phyloP scores from a whole-genome alignment of 768 basidiomycete genomes.

The Hortiboletus flavorubellus region DNA sequence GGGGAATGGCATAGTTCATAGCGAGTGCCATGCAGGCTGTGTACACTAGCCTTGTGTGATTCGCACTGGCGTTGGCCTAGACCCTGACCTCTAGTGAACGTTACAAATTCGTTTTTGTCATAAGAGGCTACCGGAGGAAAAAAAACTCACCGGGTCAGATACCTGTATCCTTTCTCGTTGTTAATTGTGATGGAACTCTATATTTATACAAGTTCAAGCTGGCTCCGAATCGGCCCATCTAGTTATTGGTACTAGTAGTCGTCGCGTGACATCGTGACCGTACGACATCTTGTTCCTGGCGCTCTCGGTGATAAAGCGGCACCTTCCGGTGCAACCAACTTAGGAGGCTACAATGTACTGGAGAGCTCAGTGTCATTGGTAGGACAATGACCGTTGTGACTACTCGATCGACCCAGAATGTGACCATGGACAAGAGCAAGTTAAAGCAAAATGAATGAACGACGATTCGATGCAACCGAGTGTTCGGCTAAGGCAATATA shows the following conservation, averaged over 20 bases:
- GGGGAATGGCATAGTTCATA: not conserved
- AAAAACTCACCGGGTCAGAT: conserved; percentile 14
- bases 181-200: conserved; percentile 32
- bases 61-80: conserved; percentile 12
- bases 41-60: conserved; percentile 5
- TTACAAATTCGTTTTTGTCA: conserved; percentile 7
- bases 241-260: too few species aligned
- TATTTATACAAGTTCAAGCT: conserved; percentile 22
- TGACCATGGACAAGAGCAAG: conserved; percentile 1
- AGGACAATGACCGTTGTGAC: not conserved
- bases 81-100: conserved; percentile 8
- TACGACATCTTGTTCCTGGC: conserved; percentile 17
- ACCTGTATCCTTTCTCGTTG: conserved; percentile 27
- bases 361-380: not conserved
- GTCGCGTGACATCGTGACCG: too few species aligned
- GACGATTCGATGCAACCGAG: not conserved
- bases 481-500: conserved; percentile 23
- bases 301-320: conserved; percentile 1
- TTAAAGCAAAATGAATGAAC: conserved; percentile 1
- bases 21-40: conserved; percentile 2
- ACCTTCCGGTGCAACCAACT: not conserved
- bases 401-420: conserved; percentile 1
- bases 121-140: conserved; percentile 5
- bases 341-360: not conserved
- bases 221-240: conserved; percentile 17